phyloP scores from a whole-genome alignment of 345 rosid genomes.

The Eucalyptus tenuipes region DNA sequence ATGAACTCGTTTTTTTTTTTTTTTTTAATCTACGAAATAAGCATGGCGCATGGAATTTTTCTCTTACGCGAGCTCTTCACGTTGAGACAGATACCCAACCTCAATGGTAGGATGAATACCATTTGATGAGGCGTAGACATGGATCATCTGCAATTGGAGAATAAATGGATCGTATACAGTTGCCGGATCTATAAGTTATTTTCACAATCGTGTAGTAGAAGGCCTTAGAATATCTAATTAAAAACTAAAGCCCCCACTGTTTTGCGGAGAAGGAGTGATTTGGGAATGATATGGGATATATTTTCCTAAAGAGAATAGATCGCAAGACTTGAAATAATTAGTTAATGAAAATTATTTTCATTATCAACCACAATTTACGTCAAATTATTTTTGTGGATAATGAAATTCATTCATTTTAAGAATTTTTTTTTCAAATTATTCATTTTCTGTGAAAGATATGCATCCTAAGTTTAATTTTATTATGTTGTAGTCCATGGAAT shows the following conservation, averaged over 20 bases:
- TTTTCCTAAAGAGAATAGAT: not conserved
- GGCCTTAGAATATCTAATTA: not conserved
- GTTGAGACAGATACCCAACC: not conserved
- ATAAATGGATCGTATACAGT: not conserved
- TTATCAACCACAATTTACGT: not conserved
- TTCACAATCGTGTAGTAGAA: not conserved
- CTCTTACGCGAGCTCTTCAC: not conserved
- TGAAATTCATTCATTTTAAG: not conserved
- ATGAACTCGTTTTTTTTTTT: not conserved
- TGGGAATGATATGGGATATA: not conserved
- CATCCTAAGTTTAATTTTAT: not conserved
- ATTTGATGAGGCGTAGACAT: not conserved
- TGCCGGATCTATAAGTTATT: not conserved
- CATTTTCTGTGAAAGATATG: not conserved
- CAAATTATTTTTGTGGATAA: not conserved
- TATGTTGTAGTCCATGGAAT: not conserved
- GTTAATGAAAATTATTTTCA: not conserved
- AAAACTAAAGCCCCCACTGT: not conserved
- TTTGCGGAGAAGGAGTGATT: too few relatives aligned
- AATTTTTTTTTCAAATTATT: not conserved
- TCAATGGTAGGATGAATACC: not conserved
- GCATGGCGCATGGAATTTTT: not conserved
- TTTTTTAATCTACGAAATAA: not conserved
- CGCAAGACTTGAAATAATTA: too few relatives aligned
- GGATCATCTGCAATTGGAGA: not conserved